Percentiles rank a stretch among this genome's conserved stretches.
Evolutionary conservation across 352 stramenopile species (phyloP).

Genomic region (Phytophthora ramorum): DNA sequence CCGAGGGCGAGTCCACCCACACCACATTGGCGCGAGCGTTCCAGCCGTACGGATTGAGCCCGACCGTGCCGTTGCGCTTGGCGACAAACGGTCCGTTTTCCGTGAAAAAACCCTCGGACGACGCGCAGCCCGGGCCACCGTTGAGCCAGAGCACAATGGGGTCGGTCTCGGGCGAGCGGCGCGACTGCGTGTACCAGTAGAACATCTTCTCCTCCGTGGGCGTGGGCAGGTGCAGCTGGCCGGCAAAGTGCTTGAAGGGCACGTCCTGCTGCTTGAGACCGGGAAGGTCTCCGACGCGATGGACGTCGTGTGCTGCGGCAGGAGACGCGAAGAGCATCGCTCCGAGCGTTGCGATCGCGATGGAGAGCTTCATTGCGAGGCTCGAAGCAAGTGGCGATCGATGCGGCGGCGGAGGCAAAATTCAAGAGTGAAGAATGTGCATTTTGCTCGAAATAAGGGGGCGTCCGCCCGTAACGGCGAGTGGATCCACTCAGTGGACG

Average conservation of each 20-base stretch:
- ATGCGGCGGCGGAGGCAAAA: neutral
- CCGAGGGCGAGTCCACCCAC: constrained; percentile 90
- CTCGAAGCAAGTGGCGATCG: neutral
- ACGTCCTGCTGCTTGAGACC: constrained; percentile 51
- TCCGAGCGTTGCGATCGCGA: constrained; percentile 25
- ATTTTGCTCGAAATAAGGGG: constrained; percentile 11
- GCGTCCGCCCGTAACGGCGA: constrained; percentile 22
- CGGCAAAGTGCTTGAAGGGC: constrained; percentile 68
- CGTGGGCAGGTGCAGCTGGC: constrained; percentile 60
- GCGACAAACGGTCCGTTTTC: constrained; percentile 79
- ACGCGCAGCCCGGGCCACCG: constrained; percentile 89
- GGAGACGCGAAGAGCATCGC: constrained; percentile 19
- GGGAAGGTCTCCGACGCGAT: constrained; percentile 59
- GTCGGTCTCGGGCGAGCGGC: constrained; percentile 52
- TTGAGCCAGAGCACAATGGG: constrained; percentile 94
- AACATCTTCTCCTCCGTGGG: constrained; percentile 64
- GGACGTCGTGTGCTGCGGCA: constrained; percentile 27
- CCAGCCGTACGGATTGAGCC: constrained; percentile 86
- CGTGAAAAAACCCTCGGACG: constrained; percentile 83
- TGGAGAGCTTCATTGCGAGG: constrained; percentile 29
- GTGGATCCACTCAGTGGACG: constrained; percentile 17
- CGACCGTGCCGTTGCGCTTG: constrained; percentile 52
- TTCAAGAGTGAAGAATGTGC: constrained; percentile 6
- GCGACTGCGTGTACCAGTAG: constrained; percentile 77
- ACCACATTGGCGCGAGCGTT: constrained; percentile 90